Conservation (phyloP, 768 basidiomycete species). For the Hygrocybe coccinea region DNA sequence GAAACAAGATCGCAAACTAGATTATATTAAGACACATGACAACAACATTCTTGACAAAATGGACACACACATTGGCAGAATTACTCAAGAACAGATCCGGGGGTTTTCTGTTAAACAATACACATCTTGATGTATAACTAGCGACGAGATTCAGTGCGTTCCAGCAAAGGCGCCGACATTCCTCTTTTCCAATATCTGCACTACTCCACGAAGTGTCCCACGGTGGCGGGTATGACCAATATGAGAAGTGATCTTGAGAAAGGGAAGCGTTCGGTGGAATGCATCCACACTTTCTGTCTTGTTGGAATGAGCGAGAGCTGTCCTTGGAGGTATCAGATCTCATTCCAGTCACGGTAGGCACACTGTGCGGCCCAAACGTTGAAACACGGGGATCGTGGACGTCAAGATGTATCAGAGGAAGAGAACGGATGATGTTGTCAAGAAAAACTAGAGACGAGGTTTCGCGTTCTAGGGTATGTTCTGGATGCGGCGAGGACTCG, state of each 20-base stretch:
- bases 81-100: conserved; percentile 58
- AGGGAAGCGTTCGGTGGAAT: conserved; percentile 34
- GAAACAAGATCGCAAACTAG: conserved; percentile 65
- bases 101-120: conserved; percentile 56
- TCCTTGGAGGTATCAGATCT: conserved; percentile 16
- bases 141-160: conserved; percentile 64
- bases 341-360: conserved; percentile 44
- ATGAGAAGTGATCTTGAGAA: conserved; percentile 35
- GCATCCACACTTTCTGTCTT: conserved; percentile 42
- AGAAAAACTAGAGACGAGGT: conserved; percentile 50
- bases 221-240: conserved; percentile 48
- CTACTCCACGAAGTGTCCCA: conserved; percentile 60
- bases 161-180: conserved; percentile 75
- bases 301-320: neutral
- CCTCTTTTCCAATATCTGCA: conserved; percentile 57
- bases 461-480: conserved; percentile 53
- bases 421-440: conserved; percentile 58
- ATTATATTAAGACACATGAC: conserved; percentile 12
- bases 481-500: conserved; percentile 69
- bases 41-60: conserved; percentile 1
- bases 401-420: conserved; percentile 56
- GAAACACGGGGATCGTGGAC: conserved; percentile 49
- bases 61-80: conserved; percentile 55
- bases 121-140: conserved; percentile 63
- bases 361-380: conserved; percentile 44